These are phyloP conservation scores for Trifolium repens DNA, from an alignment of 306 rosid species.

Conservation along the genomic window DNA sequence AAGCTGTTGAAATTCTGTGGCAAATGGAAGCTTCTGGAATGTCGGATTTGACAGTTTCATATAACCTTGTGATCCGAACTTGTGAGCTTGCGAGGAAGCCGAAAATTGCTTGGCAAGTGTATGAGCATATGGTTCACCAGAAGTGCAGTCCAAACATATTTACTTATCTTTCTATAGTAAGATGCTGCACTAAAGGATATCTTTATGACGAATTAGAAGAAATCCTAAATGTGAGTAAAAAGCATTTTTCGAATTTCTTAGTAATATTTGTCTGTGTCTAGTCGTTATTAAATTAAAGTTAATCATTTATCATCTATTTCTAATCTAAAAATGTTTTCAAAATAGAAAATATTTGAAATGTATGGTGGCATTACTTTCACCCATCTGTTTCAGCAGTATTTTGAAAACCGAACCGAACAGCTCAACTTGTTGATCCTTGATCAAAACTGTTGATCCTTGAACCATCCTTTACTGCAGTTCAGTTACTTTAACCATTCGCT, in stretches of 20 bases:
- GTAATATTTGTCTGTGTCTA: constrained; percentile 25
- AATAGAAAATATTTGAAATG: background rate
- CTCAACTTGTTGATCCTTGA: too few species aligned
- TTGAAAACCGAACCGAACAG: background rate
- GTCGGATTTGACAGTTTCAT: constrained; percentile 60
- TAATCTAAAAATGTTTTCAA: constrained; percentile 11
- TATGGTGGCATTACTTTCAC: constrained; percentile 1
- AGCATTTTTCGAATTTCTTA: constrained; percentile 32
- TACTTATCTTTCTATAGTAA: constrained; percentile 65
- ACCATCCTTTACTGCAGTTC: background rate
- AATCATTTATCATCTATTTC: constrained; percentile 7
- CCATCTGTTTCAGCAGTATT: background rate
- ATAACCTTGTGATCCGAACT: constrained; percentile 75
- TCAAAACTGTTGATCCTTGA: background rate
- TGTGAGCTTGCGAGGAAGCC: constrained; percentile 82
- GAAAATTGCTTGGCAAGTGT: constrained; percentile 77
- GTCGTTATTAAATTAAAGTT: constrained; percentile 9
- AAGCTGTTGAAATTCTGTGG: constrained; percentile 80
- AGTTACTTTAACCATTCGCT: background rate
- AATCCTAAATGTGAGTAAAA: constrained; percentile 67
- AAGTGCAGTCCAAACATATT: constrained; percentile 69
- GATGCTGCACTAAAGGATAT: constrained; percentile 78
- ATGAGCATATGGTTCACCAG: constrained; percentile 79
- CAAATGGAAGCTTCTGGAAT: constrained; percentile 71
- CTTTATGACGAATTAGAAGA: constrained; percentile 76